Evolutionary conservation across 225 moss, liverwort and hornwort species (phyloP).

Genomic region (Bryum argenteum): DNA sequence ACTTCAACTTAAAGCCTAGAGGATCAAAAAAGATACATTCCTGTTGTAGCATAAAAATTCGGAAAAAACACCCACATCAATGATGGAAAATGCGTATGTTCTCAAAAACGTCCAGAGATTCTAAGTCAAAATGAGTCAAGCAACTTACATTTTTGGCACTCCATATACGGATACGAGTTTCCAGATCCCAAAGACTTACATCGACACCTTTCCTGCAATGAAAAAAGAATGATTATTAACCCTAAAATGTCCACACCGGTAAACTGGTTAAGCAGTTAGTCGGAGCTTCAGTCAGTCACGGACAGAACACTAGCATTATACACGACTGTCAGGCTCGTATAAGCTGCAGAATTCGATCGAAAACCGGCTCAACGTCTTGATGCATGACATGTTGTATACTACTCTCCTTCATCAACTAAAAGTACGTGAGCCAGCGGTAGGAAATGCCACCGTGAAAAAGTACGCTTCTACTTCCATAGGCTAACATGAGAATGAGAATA

Average conservation of each 20-base stretch:
- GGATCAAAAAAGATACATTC: background rate
- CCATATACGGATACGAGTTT: constrained; percentile 68
- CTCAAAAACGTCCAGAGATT: background rate
- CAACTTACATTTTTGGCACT: constrained; percentile 78
- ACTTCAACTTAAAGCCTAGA: no score
- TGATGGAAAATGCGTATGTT: background rate
- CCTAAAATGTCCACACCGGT: constrained; percentile 20
- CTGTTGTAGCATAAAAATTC: background rate
- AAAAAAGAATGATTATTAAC: background rate
- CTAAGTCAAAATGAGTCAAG: background rate
- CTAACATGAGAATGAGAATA: constrained; percentile 14
- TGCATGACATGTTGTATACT: constrained; percentile 32
- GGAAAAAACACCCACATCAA: background rate
- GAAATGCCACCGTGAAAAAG: constrained; percentile 6
- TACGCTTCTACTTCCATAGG: background rate
- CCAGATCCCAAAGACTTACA: constrained; percentile 79
- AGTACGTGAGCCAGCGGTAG: no score
- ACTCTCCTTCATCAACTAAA: background rate
- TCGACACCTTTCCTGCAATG: constrained; percentile 80
- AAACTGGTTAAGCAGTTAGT: constrained; percentile 18
- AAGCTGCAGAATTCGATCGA: constrained; percentile 9
- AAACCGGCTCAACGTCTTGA: constrained; percentile 12
- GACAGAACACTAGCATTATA: constrained; percentile 29
- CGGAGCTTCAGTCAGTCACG: constrained; percentile 7
- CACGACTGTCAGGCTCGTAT: constrained; percentile 7